A percentile compares a stretch with the other conserved stretches of the same genome.
Evolutionary conservation across 176 grass and related monocot species (phyloP).

Genomic region (Oryza meridionalis): DNA sequence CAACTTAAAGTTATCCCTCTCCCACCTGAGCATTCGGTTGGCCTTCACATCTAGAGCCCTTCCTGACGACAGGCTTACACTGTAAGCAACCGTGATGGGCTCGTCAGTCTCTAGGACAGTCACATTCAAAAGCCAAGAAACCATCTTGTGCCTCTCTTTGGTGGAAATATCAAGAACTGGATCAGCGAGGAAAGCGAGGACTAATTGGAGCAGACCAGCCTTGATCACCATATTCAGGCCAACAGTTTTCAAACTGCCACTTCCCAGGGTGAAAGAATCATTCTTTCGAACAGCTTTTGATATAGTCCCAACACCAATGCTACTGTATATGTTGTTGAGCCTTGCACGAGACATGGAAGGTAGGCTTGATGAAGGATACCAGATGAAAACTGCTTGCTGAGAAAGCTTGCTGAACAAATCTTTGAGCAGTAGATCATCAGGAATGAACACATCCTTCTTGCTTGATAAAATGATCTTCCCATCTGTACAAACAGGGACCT

Average conservation of each 20-base stretch:
- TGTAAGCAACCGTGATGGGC: slow-evolving; percentile 54
- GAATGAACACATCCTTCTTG: slow-evolving; percentile 62
- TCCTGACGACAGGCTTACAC: slow-evolving; percentile 42
- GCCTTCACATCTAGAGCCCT: slow-evolving; percentile 33
- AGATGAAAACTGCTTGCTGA: slow-evolving; percentile 54
- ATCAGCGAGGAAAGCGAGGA: slow-evolving; percentile 53
- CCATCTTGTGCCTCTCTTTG: slow-evolving; percentile 45
- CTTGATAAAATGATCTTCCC: slow-evolving; percentile 45
- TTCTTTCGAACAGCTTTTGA: slow-evolving; percentile 51
- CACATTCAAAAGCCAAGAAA: slow-evolving; percentile 46
- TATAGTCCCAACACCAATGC: slow-evolving; percentile 57
- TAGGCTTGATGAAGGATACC: slow-evolving; percentile 49
- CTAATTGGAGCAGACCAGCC: slow-evolving; percentile 45
- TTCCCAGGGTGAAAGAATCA: slow-evolving; percentile 27
- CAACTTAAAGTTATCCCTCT: slow-evolving; percentile 47
- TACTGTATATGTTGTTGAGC: slow-evolving; percentile 49
- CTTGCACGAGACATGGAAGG: slow-evolving; percentile 36
- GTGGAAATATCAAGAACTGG: slow-evolving; percentile 42
- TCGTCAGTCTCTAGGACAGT: slow-evolving; percentile 42
- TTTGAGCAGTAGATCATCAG: slow-evolving; percentile 64
- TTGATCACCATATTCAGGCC: slow-evolving; percentile 25
- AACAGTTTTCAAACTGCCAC: neutral
- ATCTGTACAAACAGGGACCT: slow-evolving; percentile 46
- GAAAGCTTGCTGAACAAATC: slow-evolving; percentile 53
- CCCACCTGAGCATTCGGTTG: slow-evolving; percentile 60